Evolutionary conservation across 2,329 filamentous ascomycete species (phyloP).

Genomic region (Phialophora macrospora): DNA sequence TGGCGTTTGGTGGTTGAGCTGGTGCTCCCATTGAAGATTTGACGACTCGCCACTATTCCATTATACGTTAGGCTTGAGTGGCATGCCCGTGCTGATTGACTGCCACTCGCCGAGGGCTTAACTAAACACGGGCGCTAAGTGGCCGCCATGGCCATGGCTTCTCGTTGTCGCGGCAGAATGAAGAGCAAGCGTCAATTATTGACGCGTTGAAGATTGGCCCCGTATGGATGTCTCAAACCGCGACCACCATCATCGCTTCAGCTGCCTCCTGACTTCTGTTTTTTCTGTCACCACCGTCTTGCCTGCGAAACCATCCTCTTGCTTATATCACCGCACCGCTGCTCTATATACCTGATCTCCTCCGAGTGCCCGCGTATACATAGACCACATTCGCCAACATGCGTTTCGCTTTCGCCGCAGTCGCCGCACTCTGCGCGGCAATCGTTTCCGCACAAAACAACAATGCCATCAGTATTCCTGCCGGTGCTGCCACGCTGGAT

Average conservation of each 20-base stretch:
- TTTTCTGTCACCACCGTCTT: neutral
- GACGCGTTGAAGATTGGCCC: conserved; percentile 19
- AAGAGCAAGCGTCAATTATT: neutral
- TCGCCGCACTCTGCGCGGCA: conserved; percentile 53
- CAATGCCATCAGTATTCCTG: conserved; percentile 57
- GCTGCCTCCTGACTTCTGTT: conserved; percentile 12
- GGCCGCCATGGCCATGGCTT: conserved; percentile 5
- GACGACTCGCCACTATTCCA: conserved; percentile 10
- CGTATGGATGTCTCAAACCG: conserved; percentile 15
- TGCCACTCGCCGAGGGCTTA: neutral
- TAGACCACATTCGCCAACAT: conserved; percentile 44
- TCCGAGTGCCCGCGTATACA: conserved; percentile 3
- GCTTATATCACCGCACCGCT: conserved; percentile 1
- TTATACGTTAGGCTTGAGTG: conserved; percentile 5
- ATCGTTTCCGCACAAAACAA: conserved; percentile 52
- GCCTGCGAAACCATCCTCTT: neutral
- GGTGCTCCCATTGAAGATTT: neutral
- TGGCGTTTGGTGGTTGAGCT: neutral
- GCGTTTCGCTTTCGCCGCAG: conserved; percentile 51
- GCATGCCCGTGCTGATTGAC: conserved; percentile 11
- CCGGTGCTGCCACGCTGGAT: conserved; percentile 45
- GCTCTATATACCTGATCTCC: conserved; percentile 3
- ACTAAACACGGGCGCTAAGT: conserved; percentile 14
- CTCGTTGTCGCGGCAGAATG: conserved; percentile 14
- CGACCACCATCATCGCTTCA: conserved; percentile 9